phyloP scores from a whole-genome alignment of 371 early-diverging fungal genomes.

The Mucor saturninus region DNA sequence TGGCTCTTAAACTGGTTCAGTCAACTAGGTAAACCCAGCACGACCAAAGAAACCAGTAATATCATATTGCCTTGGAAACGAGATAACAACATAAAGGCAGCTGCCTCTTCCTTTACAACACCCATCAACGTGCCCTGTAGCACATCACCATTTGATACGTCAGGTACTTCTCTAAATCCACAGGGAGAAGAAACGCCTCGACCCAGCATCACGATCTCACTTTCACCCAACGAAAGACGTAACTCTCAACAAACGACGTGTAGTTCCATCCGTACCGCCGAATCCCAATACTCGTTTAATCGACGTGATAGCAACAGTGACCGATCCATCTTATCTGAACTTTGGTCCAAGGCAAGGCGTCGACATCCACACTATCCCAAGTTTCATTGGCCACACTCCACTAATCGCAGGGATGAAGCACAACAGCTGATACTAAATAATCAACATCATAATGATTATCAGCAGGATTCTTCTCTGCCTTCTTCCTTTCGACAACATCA shows the following conservation, averaged over 20 bases:
- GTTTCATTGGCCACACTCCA: constrained; percentile 25
- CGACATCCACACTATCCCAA: constrained; percentile 41
- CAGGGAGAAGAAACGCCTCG: constrained; percentile 1
- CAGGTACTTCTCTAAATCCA: background rate
- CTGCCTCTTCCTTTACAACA: background rate
- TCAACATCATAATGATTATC: background rate
- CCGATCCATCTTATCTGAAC: constrained; percentile 32
- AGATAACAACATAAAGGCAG: background rate
- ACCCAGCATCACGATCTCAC: constrained; percentile 26
- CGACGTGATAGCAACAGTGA: constrained; percentile 37
- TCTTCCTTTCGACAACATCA: constrained; percentile 13
- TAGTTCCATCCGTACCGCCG: constrained; percentile 31
- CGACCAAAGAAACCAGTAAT: background rate
- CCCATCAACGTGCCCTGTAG: background rate
- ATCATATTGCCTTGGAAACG: constrained; percentile 10
- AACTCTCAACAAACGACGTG: constrained; percentile 40
- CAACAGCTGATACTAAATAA: constrained; percentile 9
- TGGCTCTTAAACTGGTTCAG: constrained; percentile 29
- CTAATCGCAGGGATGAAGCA: constrained; percentile 10
- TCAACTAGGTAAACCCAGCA: constrained; percentile 13
- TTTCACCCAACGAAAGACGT: constrained; percentile 21
- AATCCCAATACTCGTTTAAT: constrained; percentile 37
- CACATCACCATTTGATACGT: background rate
- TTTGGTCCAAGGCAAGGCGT: constrained; percentile 41
- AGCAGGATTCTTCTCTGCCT: constrained; percentile 4